Percentiles rank a stretch among this genome's conserved stretches.
phyloP scores from a whole-genome alignment of 2,329 filamentous ascomycete genomes.

The Parastagonospora avenae region DNA sequence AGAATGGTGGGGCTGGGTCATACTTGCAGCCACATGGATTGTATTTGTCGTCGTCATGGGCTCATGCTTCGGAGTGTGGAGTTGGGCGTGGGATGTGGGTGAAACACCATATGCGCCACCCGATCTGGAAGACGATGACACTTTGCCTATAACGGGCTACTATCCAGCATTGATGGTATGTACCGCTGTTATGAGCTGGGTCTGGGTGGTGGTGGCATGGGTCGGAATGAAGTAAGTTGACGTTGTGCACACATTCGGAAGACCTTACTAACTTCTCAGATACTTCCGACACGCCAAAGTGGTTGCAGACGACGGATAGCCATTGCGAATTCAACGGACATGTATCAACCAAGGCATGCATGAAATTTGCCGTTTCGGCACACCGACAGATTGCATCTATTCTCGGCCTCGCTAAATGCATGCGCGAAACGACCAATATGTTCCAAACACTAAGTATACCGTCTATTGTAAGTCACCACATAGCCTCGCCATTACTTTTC shows the following conservation, averaged over 20 bases:
- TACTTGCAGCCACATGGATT: slow-evolving; percentile 88
- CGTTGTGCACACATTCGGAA: no score
- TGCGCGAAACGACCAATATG: slow-evolving; percentile 34
- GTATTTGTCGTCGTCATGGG: slow-evolving; percentile 98
- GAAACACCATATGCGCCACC: slow-evolving; percentile 94
- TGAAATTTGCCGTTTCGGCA: slow-evolving; percentile 8
- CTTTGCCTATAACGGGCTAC: slow-evolving; percentile 93
- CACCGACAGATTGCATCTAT: slow-evolving; percentile 24
- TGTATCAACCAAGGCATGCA: slow-evolving; percentile 12
- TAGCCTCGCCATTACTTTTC: slow-evolving; percentile 7
- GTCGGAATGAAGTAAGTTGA: slow-evolving; percentile 85
- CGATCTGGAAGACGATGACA: slow-evolving; percentile 92
- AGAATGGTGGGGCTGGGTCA: slow-evolving; percentile 97
- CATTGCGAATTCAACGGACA: slow-evolving; percentile 6
- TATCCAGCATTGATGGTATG: slow-evolving; percentile 94
- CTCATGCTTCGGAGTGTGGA: slow-evolving; percentile 92
- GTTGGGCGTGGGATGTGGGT: slow-evolving; percentile 98
- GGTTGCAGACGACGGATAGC: slow-evolving; percentile 60
- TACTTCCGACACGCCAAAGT: slow-evolving; percentile 96
- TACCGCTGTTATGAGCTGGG: slow-evolving; percentile 97
- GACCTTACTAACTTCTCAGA: no score
- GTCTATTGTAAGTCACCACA: slow-evolving; percentile 20
- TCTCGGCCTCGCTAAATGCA: slow-evolving; percentile 28
- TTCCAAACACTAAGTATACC: slow-evolving; percentile 41
- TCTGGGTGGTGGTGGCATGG: slow-evolving; percentile 98